Evolutionary conservation across 192 early-diverging fungal genomes (phyloP).

Genomic region (Backusella westeae): DNA sequence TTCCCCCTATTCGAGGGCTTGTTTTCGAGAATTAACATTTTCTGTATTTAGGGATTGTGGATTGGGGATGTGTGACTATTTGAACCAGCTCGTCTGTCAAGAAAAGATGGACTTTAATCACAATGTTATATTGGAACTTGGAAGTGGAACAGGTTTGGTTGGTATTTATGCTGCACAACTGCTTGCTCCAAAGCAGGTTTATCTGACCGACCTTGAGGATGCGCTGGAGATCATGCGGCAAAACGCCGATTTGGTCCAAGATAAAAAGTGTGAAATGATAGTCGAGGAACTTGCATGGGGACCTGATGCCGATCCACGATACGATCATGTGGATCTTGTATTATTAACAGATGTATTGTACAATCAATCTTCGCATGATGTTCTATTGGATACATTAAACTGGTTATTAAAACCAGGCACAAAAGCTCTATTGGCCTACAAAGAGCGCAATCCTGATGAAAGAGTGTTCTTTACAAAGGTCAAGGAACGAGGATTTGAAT

Average conservation of each 20-base stretch:
- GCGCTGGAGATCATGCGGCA: constrained; percentile 21
- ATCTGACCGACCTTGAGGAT: constrained; percentile 28
- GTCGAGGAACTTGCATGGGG: constrained; percentile 23
- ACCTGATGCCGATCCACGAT: neutral
- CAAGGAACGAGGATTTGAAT: neutral
- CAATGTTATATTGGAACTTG: constrained; percentile 24
- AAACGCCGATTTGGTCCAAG: constrained; percentile 14
- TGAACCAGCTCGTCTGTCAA: neutral
- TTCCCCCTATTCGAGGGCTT: neutral
- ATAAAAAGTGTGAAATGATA: constrained; percentile 7
- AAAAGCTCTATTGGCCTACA: constrained; percentile 25
- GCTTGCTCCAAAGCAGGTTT: constrained; percentile 9
- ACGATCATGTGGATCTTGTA: constrained; percentile 16
- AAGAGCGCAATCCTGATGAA: constrained; percentile 34
- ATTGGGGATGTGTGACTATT: constrained; percentile 27
- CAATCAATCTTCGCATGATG: constrained; percentile 33
- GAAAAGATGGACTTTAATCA: neutral
- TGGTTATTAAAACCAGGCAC: neutral
- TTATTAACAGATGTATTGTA: constrained; percentile 34
- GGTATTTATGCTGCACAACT: constrained; percentile 25
- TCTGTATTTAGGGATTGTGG: constrained; percentile 30
- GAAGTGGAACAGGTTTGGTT: constrained; percentile 33
- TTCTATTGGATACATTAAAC: constrained; percentile 28
- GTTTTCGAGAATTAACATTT: neutral
- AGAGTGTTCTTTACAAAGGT: constrained; percentile 25